Base-by-base conservation (phyloP, 306 rosid genomes). In the Dalbergia oliveri region DNA sequence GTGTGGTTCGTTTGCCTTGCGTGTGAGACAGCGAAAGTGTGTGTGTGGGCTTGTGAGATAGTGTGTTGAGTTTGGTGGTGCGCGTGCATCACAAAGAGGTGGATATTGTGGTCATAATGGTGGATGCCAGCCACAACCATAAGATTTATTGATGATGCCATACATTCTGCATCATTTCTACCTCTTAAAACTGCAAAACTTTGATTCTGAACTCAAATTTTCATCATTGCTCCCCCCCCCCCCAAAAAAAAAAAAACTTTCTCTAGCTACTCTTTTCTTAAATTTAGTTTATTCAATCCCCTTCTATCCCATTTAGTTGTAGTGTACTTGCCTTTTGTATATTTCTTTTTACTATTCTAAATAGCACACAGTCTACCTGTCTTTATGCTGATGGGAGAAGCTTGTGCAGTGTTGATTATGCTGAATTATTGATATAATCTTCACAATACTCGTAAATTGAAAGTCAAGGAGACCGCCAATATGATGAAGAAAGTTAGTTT, bases 91-190 rank as follows among this genome's bases (percentile, higher is more conserved):
- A 81, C 88, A 79, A 85, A 87, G 90, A 65, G 86, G 86, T 84
- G 86, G 84, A 82, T 58, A 78, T 83, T 85, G 88, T 82, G 89
- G 84, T 90, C 95, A 90, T 93, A 75, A 88, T 91, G 87, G 92
- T 73, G 82, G 73, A 79, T 92, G 90, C 92, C 93, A 94, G 84
- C 97, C 88, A 83, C 91, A 88, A 86, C 88, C 68, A 77, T 88
- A 77, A 89, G 89, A 88, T 92, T 92, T 88, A 85, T 93, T 89
- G 88, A 91, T 88, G 88, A 90, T 90, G 83, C 88, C 90, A 88
- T 87, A 86, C 90, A 83, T 76, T 86, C 77, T 78, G 34, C 92
- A 90, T 93, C 92, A 88, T 89, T 85, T 71, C 81, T 45, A 79
- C 86, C 82, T 86, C 90, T 74, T 74, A 67, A 69, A 85, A 87